A percentile compares a stretch with the other conserved stretches of the same genome.
Conservation (phyloP, 208 protist genomes). For the Naegleria lovaniensis region DNA sequence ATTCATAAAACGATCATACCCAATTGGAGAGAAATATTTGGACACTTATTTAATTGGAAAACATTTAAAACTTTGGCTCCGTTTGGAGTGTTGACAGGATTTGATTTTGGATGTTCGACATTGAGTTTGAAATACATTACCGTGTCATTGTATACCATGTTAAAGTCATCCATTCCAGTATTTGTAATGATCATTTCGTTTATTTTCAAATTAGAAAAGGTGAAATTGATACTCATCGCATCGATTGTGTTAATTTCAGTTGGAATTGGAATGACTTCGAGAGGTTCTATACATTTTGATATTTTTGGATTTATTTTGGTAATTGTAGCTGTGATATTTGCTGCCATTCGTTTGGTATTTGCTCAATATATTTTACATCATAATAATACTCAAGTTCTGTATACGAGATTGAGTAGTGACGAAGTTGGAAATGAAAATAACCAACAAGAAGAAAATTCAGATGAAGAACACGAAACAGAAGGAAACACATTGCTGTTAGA, state of each 20-base stretch:
- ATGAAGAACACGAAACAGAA: background rate
- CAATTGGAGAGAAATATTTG: background rate
- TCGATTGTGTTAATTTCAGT: slow-evolving; percentile 8
- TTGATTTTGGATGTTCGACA: background rate
- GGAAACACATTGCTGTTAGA: background rate
- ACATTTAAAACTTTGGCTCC: background rate
- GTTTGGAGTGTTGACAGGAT: background rate
- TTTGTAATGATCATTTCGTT: slow-evolving; percentile 22
- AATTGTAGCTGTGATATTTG: background rate
- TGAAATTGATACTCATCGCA: background rate
- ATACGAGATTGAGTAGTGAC: background rate
- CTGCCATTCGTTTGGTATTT: background rate
- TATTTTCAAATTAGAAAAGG: background rate
- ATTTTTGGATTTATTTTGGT: slow-evolving; percentile 14
- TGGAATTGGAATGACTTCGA: background rate
- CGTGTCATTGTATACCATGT: slow-evolving; percentile 14
- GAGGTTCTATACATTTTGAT: background rate
- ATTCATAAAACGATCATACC: background rate
- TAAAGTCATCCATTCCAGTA: background rate
- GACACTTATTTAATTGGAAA: slow-evolving; percentile 10
- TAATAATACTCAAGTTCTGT: background rate
- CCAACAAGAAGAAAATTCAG: background rate
- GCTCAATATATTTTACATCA: background rate
- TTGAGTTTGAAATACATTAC: slow-evolving; percentile 19
- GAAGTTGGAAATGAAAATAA: background rate